A percentile compares a stretch with the other conserved stretches of the same genome.
Conservation (phyloP, 1,284 basidiomycete species). For the Ustilago cynodontis region DNA sequence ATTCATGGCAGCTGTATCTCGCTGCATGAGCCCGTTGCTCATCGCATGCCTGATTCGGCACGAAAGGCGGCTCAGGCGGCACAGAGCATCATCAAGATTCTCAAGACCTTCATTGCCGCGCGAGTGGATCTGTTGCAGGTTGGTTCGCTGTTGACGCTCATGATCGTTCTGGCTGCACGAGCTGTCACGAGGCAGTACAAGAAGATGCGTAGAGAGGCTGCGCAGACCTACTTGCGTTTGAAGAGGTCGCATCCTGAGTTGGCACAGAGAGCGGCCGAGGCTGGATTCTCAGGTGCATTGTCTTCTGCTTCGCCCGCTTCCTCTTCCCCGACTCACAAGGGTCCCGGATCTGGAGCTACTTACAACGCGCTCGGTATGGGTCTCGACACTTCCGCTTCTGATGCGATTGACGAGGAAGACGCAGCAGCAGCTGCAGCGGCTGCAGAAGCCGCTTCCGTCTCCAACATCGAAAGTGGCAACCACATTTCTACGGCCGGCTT, state of each 20-base stretch:
- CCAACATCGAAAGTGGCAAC: conserved; percentile 10
- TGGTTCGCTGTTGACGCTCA: conserved; percentile 44
- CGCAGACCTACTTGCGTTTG: conserved; percentile 32
- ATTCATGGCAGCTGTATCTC: conserved; percentile 47
- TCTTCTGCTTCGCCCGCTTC: conserved; percentile 10
- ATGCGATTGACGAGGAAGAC: conserved; percentile 34
- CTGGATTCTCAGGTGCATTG: conserved; percentile 15
- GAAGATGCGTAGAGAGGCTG: conserved; percentile 36
- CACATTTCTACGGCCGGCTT: conserved; percentile 28
- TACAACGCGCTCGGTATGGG: conserved; percentile 35
- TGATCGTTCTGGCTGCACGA: conserved; percentile 46
- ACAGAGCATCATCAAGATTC: conserved; percentile 48
- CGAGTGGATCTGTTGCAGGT: conserved; percentile 44
- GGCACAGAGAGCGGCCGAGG: conserved; percentile 22
- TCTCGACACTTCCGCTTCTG: conserved; percentile 27
- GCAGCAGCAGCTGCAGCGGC: conserved; percentile 19
- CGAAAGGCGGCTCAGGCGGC: conserved; percentile 38
- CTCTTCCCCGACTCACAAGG: conserved; percentile 3
- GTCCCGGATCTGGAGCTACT: conserved; percentile 18
- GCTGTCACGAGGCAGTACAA: conserved; percentile 44
- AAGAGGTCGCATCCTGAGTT: conserved; percentile 24
- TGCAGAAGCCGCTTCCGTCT: background rate
- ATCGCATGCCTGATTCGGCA: conserved; percentile 40
- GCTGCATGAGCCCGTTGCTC: conserved; percentile 55
- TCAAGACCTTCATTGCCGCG: conserved; percentile 50